A percentile compares a stretch with the other conserved stretches of the same genome.
Conservation (phyloP, 495 filamentous ascomycete species). For the Sordaria brevicollis region DNA sequence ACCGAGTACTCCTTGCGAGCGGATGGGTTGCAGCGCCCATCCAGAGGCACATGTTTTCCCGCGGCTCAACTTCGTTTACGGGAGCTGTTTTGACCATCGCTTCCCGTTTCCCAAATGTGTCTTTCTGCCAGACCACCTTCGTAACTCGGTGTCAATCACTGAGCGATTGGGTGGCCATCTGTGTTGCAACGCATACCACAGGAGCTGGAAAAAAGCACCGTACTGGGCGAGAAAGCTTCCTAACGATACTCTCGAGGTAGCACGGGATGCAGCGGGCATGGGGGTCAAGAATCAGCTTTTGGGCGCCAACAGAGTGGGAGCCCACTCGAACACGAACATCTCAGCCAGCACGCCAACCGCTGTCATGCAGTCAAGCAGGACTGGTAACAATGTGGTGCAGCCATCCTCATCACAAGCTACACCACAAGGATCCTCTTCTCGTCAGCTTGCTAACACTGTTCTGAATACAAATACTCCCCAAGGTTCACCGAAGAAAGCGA, state of each 20-base stretch:
- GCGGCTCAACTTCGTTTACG: background rate
- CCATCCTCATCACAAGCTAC: background rate
- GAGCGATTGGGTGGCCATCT: background rate
- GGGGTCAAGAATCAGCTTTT: background rate
- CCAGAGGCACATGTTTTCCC: background rate
- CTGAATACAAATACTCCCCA: background rate
- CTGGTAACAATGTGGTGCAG: background rate
- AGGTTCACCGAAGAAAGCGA: background rate
- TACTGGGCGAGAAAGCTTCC: background rate
- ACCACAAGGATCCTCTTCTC: background rate
- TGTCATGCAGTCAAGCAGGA: background rate
- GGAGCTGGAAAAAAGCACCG: background rate
- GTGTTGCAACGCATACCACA: background rate
- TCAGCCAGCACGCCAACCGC: background rate
- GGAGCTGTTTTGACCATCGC: background rate
- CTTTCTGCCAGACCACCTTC: background rate
- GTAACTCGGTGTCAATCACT: background rate
- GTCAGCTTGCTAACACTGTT: background rate
- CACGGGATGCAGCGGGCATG: background rate
- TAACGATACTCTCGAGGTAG: background rate
- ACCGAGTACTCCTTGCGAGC: background rate
- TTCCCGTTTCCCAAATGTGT: background rate
- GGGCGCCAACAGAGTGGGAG: background rate
- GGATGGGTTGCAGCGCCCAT: background rate
- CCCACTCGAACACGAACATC: background rate